These are phyloP conservation scores for Penicillium sp. DNA, from an alignment of 2,329 filamentous ascomycete species.

Conservation along the genomic window DNA sequence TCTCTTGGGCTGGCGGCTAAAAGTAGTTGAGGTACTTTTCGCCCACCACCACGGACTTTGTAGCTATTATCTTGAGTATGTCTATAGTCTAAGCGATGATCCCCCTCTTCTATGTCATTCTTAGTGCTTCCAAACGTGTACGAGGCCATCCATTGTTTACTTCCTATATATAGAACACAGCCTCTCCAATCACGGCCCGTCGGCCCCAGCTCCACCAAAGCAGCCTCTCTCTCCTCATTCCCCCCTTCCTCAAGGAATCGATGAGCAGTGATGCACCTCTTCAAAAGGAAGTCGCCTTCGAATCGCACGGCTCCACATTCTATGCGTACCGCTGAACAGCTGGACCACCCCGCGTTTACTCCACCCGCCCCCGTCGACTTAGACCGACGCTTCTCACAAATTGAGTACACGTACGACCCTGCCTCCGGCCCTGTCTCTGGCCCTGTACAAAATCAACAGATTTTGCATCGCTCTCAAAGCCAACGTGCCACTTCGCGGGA, in stretches of 20 bases:
- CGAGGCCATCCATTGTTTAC: conserved; percentile 4
- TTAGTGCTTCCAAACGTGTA: neutral
- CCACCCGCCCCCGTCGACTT: conserved; percentile 14
- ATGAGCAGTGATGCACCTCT: conserved; percentile 26
- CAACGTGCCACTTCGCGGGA: conserved; percentile 22
- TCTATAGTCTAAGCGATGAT: neutral
- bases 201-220: conserved; percentile 1
- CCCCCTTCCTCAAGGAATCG: neutral
- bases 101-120: neutral
- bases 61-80: neutral
- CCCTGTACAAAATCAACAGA: conserved; percentile 1
- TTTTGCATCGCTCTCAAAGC: conserved; percentile 26
- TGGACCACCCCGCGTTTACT: conserved; percentile 18
- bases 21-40: neutral
- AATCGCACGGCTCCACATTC: conserved; percentile 13
- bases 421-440: neutral
- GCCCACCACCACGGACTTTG: neutral
- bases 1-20: no score
- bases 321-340: conserved; percentile 24
- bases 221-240: conserved; percentile 2
- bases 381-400: conserved; percentile 9
- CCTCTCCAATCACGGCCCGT: conserved; percentile 4
- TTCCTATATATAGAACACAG: conserved; percentile 8
- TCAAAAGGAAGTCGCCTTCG: conserved; percentile 22
- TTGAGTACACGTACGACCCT: conserved; percentile 8